phyloP scores from a whole-genome alignment of 352 stramenopile species.

The Pythium insidiosum region DNA sequence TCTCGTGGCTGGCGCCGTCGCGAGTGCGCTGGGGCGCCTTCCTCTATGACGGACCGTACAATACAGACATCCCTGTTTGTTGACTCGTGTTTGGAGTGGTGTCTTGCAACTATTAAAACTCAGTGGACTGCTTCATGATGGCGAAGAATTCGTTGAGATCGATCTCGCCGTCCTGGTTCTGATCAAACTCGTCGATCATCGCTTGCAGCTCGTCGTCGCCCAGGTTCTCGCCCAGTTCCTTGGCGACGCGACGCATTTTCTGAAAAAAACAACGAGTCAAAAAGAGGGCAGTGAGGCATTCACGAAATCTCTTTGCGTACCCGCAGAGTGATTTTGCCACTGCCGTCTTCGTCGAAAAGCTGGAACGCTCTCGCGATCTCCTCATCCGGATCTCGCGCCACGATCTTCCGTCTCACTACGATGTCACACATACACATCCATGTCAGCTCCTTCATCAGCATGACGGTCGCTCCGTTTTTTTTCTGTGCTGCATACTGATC shows the following conservation, averaged over 20 bases:
- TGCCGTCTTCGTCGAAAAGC: slow-evolving; percentile 92
- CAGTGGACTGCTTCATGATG: slow-evolving; percentile 83
- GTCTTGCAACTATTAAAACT: slow-evolving; percentile 56
- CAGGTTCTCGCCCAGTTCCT: slow-evolving; percentile 90
- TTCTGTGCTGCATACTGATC: slow-evolving; percentile 73
- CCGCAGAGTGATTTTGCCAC: slow-evolving; percentile 80
- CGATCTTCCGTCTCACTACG: slow-evolving; percentile 75
- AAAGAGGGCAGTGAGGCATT: too few relatives aligned
- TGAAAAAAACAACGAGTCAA: too few relatives aligned
- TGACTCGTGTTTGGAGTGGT: too few relatives aligned
- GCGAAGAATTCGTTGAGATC: slow-evolving; percentile 86
- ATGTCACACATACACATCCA: slow-evolving; percentile 8
- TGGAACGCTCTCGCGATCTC: slow-evolving; percentile 91
- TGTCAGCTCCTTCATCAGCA: background rate
- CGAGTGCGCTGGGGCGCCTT: too few relatives aligned
- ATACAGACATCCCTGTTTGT: too few relatives aligned
- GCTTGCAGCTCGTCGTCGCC: slow-evolving; percentile 88
- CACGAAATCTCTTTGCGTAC: too few relatives aligned
- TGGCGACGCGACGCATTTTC: slow-evolving; percentile 90
- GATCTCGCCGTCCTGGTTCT: slow-evolving; percentile 91
- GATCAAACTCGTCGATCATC: slow-evolving; percentile 95
- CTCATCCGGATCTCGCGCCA: slow-evolving; percentile 86
- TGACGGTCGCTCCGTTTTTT: background rate
- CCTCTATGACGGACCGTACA: too few relatives aligned
- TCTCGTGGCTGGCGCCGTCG: too few relatives aligned